These are phyloP conservation scores for Calocybe gambosa DNA, from an alignment of 1,284 basidiomycete genomes.

Conservation along the genomic window DNA sequence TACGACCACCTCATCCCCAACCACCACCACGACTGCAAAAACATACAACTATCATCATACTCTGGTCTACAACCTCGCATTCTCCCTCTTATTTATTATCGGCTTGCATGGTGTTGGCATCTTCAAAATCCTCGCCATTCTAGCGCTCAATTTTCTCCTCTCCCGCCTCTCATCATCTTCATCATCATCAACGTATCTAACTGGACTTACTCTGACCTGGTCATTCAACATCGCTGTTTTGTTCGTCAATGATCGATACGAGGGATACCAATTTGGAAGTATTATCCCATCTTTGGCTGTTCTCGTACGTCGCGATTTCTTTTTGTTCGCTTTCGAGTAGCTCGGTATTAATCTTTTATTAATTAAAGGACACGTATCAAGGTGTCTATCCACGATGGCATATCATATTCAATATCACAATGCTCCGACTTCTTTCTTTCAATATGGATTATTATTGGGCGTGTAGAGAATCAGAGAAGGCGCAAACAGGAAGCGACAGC, in stretches of 20 bases:
- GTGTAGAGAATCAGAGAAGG: constrained; percentile 26
- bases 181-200: not conserved
- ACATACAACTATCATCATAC: not conserved
- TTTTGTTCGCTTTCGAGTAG: not conserved
- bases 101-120: constrained; percentile 85
- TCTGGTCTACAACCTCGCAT: constrained; percentile 51
- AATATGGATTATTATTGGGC: constrained; percentile 92
- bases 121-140: constrained; percentile 73
- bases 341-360: constrained; percentile 2
- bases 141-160: constrained; percentile 68
- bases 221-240: constrained; percentile 71
- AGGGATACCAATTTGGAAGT: constrained; percentile 68
- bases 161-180: constrained; percentile 38
- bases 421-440: constrained; percentile 91
- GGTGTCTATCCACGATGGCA: constrained; percentile 88
- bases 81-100: constrained; percentile 66
- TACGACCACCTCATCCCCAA: not conserved
- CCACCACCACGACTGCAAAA: not conserved
- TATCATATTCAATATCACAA: constrained; percentile 94
- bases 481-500: not conserved
- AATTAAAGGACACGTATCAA: constrained; percentile 70
- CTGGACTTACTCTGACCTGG: constrained; percentile 60
- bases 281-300: constrained; percentile 51
- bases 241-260: constrained; percentile 73
- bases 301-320: constrained; percentile 23